Evolutionary conservation across 345 rosid genomes (phyloP), one percentile per base, ranked within the genome.

Genomic region (Citrus australasica): DNA sequence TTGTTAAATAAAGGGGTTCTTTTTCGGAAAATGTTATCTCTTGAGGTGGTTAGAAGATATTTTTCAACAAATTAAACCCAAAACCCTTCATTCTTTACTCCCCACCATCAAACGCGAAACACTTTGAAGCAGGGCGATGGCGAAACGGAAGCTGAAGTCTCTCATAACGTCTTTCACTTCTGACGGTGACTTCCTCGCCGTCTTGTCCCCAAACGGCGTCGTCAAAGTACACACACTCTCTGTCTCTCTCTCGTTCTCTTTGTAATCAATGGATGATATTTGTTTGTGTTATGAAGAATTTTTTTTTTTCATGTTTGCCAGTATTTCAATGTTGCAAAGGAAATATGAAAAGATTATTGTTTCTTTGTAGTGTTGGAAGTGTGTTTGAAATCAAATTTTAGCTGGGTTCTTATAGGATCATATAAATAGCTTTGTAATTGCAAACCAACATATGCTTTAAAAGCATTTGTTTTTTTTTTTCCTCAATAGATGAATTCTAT

Each of bases 91-190:
- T 56, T 60, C 38, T 33, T 71, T 69, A 51, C 75, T 24, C 37
- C 13, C 32, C 33, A 30, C 51, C 51, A 13, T 46, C 51, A 46
- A 46, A 46, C 1, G 14, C 51, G 13, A 14, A 48, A 37, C 71
- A 48, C 17, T 22, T 2, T 22, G 53, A 27, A 5, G 4, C 62
- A 42, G 3, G 74, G 73, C 74, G 72, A 88, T 88, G 93, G 86
- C 85, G 19, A 88, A 76, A 74, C 85, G 70, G 48, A 88, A 83
- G 70, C 40, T 77, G 27, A 90, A 87, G 71, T 79, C 87, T 68
- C 77, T 82, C 5, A 72, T 82, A 70, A 80, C 89, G 24, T 83
- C 89, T 42, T 86, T 86, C 72, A 82, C 82, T 71, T 77, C 79
- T 11, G 81, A 80, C 28, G 89, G 84, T 51, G 81, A 75, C 14